Evolutionary conservation across 225 moss, liverwort and hornwort species (phyloP).

Genomic region (Takakia lepidozioides): DNA sequence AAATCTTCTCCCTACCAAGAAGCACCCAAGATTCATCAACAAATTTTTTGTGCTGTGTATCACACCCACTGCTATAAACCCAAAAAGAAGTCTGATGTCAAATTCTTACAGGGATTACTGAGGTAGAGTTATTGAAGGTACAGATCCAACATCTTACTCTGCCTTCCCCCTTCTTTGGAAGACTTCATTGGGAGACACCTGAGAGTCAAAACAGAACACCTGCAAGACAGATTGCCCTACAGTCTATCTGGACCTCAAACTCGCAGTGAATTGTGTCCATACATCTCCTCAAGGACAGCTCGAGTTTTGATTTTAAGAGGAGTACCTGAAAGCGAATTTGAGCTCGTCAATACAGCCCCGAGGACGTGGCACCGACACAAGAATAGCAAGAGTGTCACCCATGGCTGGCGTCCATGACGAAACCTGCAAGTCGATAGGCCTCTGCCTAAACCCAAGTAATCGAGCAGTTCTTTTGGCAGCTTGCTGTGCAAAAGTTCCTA

Average conservation of each 20-base stretch:
- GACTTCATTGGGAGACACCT: too few species aligned
- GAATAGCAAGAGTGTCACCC: constrained; percentile 58
- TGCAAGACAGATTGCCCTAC: neutral
- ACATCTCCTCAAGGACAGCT: too few species aligned
- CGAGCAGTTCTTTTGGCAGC: constrained; percentile 20
- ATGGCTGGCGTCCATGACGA: constrained; percentile 48
- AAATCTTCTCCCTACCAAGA: constrained; percentile 13
- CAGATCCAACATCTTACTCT: too few species aligned
- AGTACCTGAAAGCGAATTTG: constrained; percentile 25
- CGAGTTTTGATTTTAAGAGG: too few species aligned
- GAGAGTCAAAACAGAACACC: neutral
- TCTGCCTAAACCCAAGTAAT: constrained; percentile 21
- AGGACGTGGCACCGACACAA: constrained; percentile 31
- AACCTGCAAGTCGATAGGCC: constrained; percentile 29
- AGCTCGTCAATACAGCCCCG: constrained; percentile 16
- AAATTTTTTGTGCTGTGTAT: neutral
- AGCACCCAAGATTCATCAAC: neutral
- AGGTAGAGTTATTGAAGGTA: too few species aligned
- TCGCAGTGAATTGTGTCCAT: too few species aligned
- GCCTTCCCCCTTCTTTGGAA: too few species aligned
- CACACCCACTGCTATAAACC: neutral
- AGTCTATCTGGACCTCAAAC: too few species aligned
- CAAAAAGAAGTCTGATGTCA: neutral
- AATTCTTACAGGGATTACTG: too few species aligned
- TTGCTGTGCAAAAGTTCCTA: constrained; percentile 12